Conservation (phyloP, 306 rosid genomes). For the Dryas octopetala region DNA sequence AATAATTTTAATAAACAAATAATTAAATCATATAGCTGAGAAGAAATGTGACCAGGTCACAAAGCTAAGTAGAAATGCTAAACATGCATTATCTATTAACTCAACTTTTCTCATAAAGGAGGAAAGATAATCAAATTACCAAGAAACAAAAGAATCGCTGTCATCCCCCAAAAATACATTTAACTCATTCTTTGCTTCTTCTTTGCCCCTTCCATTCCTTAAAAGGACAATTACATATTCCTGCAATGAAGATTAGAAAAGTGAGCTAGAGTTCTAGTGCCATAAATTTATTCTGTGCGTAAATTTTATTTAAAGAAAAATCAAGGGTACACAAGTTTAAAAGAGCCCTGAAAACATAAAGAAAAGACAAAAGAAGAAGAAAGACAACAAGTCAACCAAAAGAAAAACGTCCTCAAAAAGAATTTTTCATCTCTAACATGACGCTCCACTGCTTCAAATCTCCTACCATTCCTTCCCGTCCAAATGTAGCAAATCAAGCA, state of each 20-base stretch:
- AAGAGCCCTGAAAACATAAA: not conserved
- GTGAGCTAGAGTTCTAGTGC: constrained; percentile 18
- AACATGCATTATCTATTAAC: constrained; percentile 7
- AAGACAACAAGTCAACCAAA: not conserved
- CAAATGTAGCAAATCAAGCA: no score
- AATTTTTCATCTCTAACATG: not conserved
- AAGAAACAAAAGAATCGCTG: constrained; percentile 80
- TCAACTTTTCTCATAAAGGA: constrained; percentile 14
- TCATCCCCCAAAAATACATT: constrained; percentile 87
- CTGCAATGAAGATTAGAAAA: constrained; percentile 44
- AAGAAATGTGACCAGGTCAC: not conserved
- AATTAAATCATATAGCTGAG: not conserved
- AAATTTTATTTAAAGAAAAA: not conserved
- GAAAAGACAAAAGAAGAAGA: not conserved
- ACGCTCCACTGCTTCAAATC: not conserved
- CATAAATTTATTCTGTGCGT: not conserved
- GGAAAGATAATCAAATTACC: constrained; percentile 52
- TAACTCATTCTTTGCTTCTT: constrained; percentile 75
- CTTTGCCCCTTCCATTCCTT: constrained; percentile 88
- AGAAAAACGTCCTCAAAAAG: not conserved
- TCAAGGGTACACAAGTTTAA: no score
- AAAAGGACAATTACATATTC: constrained; percentile 89
- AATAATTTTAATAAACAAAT: constrained; percentile 7
- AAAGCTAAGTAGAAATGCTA: not conserved
- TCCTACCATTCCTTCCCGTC: no score